phyloP scores from a whole-genome alignment of 31 red algal species.

The Porphyra umbilicalis region DNA sequence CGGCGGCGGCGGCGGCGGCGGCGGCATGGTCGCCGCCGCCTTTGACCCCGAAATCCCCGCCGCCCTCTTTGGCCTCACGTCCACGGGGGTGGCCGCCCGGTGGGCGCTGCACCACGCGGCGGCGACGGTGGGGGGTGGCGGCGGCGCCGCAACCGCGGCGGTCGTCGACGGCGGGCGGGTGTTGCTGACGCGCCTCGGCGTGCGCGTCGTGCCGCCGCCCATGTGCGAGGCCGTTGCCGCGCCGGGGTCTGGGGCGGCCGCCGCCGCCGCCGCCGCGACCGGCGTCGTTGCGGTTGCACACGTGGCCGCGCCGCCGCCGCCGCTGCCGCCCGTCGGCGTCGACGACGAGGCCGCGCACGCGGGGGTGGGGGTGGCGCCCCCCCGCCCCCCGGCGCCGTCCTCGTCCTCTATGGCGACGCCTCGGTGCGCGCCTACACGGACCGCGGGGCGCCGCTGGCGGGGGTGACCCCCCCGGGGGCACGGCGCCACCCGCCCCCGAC shows the following conservation, averaged over 20 bases:
- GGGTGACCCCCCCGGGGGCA: no score
- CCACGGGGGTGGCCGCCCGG: not conserved
- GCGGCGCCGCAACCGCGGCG: not conserved
- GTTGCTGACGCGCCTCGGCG: not conserved
- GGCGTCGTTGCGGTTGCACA: not conserved
- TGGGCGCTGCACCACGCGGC: not conserved
- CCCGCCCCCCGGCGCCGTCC: not conserved
- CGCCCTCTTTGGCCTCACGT: not conserved
- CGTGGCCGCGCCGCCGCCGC: not conserved
- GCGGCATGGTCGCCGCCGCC: not conserved
- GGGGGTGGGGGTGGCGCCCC: no score
- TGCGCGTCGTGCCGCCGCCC: not conserved
- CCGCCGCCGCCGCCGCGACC: not conserved
- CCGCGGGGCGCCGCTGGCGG: not conserved
- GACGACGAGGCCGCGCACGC: no score
- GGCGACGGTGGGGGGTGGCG: not conserved
- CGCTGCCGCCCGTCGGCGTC: not conserved
- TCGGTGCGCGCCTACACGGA: not conserved
- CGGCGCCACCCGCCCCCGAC: not conserved
- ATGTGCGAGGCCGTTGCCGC: not conserved
- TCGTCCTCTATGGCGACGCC: not conserved
- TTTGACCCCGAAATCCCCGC: not conserved
- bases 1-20: not conserved
- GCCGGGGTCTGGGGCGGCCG: not conserved
- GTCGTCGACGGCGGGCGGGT: not conserved